These are phyloP conservation scores for Borealophlyctis nickersoniae DNA, from an alignment of 192 early-diverging fungal genomes.

Conservation along the genomic window DNA sequence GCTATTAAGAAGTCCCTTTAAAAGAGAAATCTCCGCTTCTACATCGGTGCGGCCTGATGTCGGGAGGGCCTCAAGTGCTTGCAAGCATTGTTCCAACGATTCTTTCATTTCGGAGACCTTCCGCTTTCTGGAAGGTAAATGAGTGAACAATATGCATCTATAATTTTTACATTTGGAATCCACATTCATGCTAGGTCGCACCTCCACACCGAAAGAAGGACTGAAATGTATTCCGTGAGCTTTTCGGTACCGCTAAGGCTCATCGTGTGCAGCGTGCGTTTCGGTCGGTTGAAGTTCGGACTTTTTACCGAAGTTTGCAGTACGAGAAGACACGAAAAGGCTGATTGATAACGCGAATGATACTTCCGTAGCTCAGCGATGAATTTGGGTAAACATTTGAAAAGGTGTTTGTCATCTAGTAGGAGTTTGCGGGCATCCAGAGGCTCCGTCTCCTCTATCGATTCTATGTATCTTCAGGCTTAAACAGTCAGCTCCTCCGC, in stretches of 20 bases:
- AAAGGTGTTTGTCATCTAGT: constrained; percentile 57
- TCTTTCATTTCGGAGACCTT: neutral
- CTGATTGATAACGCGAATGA: constrained; percentile 58
- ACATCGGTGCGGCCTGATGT: too few species aligned
- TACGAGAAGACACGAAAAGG: constrained; percentile 53
- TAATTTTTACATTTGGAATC: too few species aligned
- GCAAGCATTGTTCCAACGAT: constrained; percentile 11
- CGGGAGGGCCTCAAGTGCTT: constrained; percentile 21
- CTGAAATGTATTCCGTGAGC: constrained; percentile 30
- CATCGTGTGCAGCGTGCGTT: constrained; percentile 65
- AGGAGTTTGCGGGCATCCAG: constrained; percentile 46
- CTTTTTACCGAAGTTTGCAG: constrained; percentile 54
- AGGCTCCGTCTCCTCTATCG: constrained; percentile 33
- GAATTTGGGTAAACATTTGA: constrained; percentile 46
- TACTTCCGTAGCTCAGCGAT: constrained; percentile 48
- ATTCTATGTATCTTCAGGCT: constrained; percentile 50
- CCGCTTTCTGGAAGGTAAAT: constrained; percentile 9
- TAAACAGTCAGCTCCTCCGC: neutral
- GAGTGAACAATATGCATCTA: neutral
- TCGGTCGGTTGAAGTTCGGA: constrained; percentile 46
- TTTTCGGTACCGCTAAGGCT: constrained; percentile 46
- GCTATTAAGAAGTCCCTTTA: too few species aligned
- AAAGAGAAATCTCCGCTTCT: too few species aligned
- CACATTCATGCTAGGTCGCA: constrained; percentile 21
- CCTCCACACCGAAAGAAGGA: constrained; percentile 41